These are phyloP conservation scores for Gymnopus androsaceus DNA, from an alignment of 1,284 basidiomycete genomes.

Conservation along the genomic window DNA sequence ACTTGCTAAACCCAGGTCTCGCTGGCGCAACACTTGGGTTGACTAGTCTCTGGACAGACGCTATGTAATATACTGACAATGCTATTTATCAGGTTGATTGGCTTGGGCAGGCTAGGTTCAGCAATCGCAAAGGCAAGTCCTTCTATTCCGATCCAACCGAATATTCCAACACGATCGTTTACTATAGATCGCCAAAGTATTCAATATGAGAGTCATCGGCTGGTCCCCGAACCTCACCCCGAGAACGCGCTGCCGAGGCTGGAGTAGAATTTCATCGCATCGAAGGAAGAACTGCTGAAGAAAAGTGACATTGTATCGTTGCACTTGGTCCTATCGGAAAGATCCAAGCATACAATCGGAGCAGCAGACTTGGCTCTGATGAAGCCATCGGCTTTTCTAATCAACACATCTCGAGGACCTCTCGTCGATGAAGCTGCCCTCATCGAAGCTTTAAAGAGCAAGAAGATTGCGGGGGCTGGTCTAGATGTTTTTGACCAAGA, in stretches of 20 bases:
- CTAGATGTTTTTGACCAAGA: constrained; percentile 65
- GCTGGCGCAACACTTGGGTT: no score
- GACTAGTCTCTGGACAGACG: no score
- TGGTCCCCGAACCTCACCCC: constrained; percentile 68
- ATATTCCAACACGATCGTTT: constrained; percentile 2
- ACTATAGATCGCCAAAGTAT: constrained; percentile 64
- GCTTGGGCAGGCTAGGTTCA: constrained; percentile 57
- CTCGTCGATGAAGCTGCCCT: constrained; percentile 58
- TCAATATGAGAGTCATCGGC: constrained; percentile 58
- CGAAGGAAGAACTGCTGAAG: constrained; percentile 55
- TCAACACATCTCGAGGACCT: constrained; percentile 67
- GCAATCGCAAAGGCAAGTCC: constrained; percentile 45
- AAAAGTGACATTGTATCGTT: constrained; percentile 61
- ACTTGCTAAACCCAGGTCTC: no score
- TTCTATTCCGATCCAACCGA: not conserved
- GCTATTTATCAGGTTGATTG: no score
- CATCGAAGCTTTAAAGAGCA: constrained; percentile 48
- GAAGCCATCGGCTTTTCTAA: constrained; percentile 58
- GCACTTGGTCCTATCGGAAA: constrained; percentile 57
- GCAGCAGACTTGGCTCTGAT: constrained; percentile 48
- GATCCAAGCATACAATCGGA: constrained; percentile 50
- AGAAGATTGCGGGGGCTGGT: constrained; percentile 55
- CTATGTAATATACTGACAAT: no score
- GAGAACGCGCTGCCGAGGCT: constrained; percentile 53
- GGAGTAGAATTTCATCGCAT: constrained; percentile 48